Base-by-base conservation (phyloP, 495 filamentous ascomycete genomes). In the Trichoderma parareesei region DNA sequence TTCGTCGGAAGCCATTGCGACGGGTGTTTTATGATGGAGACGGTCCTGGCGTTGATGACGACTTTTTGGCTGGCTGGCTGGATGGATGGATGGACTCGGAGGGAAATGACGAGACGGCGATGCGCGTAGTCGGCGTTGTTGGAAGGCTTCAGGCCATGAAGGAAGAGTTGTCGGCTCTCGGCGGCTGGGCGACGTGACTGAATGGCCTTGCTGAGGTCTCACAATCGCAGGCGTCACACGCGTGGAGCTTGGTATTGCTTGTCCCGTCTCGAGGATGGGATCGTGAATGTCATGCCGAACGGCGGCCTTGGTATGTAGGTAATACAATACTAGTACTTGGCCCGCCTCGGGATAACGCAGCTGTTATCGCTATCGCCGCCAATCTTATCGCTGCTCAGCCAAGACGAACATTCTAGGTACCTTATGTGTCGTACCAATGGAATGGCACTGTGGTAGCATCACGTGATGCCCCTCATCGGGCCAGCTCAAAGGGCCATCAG, bases 1-100 rank as follows among this genome's bases (percentile, higher is more conserved):
- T 4, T 73, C 78, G 60, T 78, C 75, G 53, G 74, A 64, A 62
- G 76, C 77, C 71, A 72, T 79, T 71, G 44, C 66, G 67, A 68
- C 65, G 65, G 71, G 66, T 9, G 57, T 57, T 64, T 11, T 60
- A 38, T n/a, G 38, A 65, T 66, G 48, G 38, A 42, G 14, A n/a
- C 27, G 27, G 27, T 27, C 1, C 27, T 27, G 27, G 27, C 27
- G 27, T 27, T 27, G 27, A 27, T 27, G 27, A 27, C 27, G 27
- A 27, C 27, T 27, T 27, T 27, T 27, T 66, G n/a, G 43, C 55
- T 46, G 65, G 35, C 7, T 49, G 16, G 7, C 9, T 49, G 9
- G n/a, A 49, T 49, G 46, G 46, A 18, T 27, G n/a, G 46, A 3
- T 14, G 18, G n/a, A 46, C 14, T n/a, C 7, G 46, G 20, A 9